Percentiles rank a stretch among this genome's conserved stretches.
Conservation (phyloP, 2,329 filamentous ascomycete genomes). For the Emericellopsis atlantica region DNA sequence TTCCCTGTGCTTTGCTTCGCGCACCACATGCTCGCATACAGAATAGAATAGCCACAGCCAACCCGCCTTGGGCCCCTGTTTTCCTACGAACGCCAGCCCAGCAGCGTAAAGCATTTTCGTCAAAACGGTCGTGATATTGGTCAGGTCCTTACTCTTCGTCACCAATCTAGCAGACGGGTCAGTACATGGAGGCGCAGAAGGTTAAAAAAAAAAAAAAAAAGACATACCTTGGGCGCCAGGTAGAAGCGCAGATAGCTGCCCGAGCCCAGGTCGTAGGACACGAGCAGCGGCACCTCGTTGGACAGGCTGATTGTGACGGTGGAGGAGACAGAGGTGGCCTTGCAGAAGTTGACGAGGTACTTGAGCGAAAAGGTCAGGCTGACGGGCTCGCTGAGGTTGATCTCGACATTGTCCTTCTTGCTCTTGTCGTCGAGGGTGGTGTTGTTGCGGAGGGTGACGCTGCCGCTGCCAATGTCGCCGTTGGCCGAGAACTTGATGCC, state of each 20-base stretch:
- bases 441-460: constrained; percentile 82
- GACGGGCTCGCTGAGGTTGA: constrained; percentile 85
- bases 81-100: background rate
- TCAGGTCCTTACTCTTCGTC: constrained; percentile 11
- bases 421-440: constrained; percentile 82
- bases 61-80: too few species aligned
- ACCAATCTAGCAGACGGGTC: constrained; percentile 9
- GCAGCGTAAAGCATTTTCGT: background rate
- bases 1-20: too few species aligned
- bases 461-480: constrained; percentile 92
- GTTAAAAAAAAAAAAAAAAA: background rate
- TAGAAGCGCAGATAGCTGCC: constrained; percentile 94
- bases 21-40: too few species aligned
- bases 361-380: constrained; percentile 95
- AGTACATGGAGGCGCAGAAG: constrained; percentile 1
- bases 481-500: constrained; percentile 89
- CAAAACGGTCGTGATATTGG: background rate
- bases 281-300: constrained; percentile 88
- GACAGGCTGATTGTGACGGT: constrained; percentile 88
- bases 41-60: too few species aligned
- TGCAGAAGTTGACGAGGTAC: constrained; percentile 99
- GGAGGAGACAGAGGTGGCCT: constrained; percentile 72
- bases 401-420: constrained; percentile 57
- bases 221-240: constrained; percentile 83
- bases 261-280: constrained; percentile 74